Base-by-base conservation (phyloP, 2,329 filamentous ascomycete genomes). In the Fusarium transvaalense region DNA sequence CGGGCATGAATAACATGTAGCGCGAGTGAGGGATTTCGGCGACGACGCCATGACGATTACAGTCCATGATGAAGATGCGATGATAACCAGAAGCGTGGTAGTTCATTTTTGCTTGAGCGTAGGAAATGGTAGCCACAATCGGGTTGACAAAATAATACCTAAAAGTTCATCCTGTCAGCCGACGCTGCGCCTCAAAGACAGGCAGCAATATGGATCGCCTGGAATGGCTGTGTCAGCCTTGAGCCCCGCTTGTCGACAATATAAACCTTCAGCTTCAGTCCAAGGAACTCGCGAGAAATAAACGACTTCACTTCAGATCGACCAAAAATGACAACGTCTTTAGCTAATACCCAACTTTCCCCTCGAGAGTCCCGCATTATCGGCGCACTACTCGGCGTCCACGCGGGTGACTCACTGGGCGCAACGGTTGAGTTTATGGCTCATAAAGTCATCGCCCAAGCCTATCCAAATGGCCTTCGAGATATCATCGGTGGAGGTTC, bases 381-480 rank as follows among this genome's bases (percentile, higher is more conserved):
- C 12, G 83, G 82, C 29, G 82, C 82, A 14, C 75, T 85, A 17
- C 77, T 85, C 4, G 82, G 78, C 56, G 76, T 84, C 19, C 83
- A 85, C 68, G 76, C 81, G 1, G 83, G 82, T 53, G 83, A 85
- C 71, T 78, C 79, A 1, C 79, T 85, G 1, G 83, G 83, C 54
- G 82, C 82, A 3, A 81, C 82, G 1, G 62, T 82, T 46, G 82
- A 85, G 69, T 85, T 84, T 70, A 31, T 56, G 10, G 48, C 76
- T 14, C 81, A 80, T 74, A 46, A 63, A 1, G 15, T 54, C 6
- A 80, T 84, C 50, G 68, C 71, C 17, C n/a, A 43, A 2, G 9
- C 56, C 1, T 76, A 81, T 57, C 82, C 82, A n/a, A 47, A 69
- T 1, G 80, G 79, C 17, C 64, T 82, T 4, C 78, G 78, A 39